Evolutionary conservation across 2,329 filamentous ascomycete species (phyloP).

Genomic region (Colletotrichum abscissum): DNA sequence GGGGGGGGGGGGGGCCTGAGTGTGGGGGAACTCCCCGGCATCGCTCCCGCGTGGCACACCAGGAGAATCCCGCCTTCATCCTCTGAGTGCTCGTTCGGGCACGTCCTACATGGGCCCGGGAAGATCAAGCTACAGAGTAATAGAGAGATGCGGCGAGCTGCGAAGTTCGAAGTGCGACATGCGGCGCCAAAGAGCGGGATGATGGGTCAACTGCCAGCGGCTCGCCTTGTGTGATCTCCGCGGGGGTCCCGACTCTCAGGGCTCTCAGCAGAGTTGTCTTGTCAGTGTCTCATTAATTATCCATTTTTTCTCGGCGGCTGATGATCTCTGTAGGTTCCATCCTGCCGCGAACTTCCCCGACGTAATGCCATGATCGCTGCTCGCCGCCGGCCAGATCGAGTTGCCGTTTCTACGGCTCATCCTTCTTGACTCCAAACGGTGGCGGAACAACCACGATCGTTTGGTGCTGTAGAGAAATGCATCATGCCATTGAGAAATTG

Average conservation of each 20-base stretch:
- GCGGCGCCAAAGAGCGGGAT: background rate
- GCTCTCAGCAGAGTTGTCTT: background rate
- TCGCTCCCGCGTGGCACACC: conserved; percentile 24
- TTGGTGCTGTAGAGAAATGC: background rate
- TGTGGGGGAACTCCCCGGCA: conserved; percentile 33
- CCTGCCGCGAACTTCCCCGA: background rate
- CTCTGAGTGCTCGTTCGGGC: conserved; percentile 4
- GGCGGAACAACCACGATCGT: background rate
- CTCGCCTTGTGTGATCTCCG: background rate
- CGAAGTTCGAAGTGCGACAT: background rate
- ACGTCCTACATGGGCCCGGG: conserved; percentile 1
- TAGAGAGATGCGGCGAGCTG: conserved; percentile 25
- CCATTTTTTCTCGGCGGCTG: background rate
- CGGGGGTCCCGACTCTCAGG: background rate
- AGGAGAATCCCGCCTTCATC: conserved; percentile 20
- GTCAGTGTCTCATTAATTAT: background rate
- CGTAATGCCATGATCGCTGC: background rate
- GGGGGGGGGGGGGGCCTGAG: background rate
- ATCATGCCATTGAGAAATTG: background rate
- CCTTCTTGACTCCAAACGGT: too few relatives aligned
- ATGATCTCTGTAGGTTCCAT: background rate
- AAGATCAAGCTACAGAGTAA: background rate
- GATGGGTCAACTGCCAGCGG: background rate
- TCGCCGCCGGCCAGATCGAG: background rate
- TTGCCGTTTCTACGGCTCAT: background rate